Conservation (phyloP, 1,284 basidiomycete species). For the Coniferiporia sulphurascens region DNA sequence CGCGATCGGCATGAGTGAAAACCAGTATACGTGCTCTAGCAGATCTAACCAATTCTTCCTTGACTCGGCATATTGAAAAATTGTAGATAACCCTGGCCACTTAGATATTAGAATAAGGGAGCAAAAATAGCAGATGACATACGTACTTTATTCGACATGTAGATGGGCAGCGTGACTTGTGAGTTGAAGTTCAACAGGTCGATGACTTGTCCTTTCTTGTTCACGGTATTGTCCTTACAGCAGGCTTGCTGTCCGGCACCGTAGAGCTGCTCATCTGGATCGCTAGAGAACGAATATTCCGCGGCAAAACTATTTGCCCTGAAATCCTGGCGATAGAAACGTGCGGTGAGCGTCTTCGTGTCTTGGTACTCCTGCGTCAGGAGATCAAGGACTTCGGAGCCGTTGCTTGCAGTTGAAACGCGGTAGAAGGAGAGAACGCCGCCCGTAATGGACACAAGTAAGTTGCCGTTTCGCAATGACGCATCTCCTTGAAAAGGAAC, state of each 20-base stretch:
- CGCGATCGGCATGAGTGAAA: neutral
- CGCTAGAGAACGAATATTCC: slow-evolving; percentile 34
- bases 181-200: slow-evolving; percentile 39
- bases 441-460: slow-evolving; percentile 28
- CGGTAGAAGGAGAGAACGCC: slow-evolving; percentile 35
- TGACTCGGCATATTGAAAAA: slow-evolving; percentile 40
- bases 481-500: slow-evolving; percentile 32
- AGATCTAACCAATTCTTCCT: slow-evolving; percentile 31
- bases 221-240: slow-evolving; percentile 38
- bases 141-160: slow-evolving; percentile 37
- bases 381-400: slow-evolving; percentile 25
- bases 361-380: slow-evolving; percentile 35
- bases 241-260: slow-evolving; percentile 38
- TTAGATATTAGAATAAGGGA: neutral
- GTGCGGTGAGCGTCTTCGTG: slow-evolving; percentile 32
- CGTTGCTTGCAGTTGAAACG: slow-evolving; percentile 28
- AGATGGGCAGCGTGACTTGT: slow-evolving; percentile 37
- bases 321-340: slow-evolving; percentile 36
- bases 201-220: slow-evolving; percentile 40
- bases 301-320: slow-evolving; percentile 32
- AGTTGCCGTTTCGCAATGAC: slow-evolving; percentile 33
- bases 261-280: slow-evolving; percentile 35
- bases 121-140: neutral
- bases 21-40: neutral
- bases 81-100: slow-evolving; percentile 34